Conservation (phyloP, 164 flowering plant genomes). For the Vitis vinifera region DNA sequence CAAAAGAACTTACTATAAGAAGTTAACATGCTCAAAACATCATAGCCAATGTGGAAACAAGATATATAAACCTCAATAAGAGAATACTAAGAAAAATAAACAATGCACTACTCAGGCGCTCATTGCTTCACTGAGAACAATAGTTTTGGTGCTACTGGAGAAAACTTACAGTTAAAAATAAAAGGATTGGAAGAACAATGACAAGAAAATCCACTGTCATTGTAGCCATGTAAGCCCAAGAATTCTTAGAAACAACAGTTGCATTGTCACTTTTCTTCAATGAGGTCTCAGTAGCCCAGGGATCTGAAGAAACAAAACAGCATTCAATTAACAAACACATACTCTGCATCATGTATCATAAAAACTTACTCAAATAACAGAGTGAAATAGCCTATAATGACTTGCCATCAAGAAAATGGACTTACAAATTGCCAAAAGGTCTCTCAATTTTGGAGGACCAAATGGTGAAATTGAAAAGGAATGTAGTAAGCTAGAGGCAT, state of each 20-base stretch:
- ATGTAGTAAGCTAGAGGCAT: too few species aligned
- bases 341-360: background rate
- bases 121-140: background rate
- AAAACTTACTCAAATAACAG: background rate
- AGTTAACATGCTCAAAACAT: background rate
- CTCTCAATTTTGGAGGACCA: too few species aligned
- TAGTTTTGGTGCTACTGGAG: background rate
- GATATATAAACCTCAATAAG: background rate
- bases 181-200: slow-evolving; percentile 54
- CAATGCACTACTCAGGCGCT: too few species aligned
- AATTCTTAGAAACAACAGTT: slow-evolving; percentile 20
- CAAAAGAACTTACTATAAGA: background rate
- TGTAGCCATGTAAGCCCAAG: slow-evolving; percentile 34
- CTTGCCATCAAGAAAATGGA: background rate
- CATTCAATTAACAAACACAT: background rate
- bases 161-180: slow-evolving; percentile 70
- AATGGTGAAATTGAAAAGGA: too few species aligned
- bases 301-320: slow-evolving; percentile 19
- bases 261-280: slow-evolving; percentile 48
- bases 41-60: background rate
- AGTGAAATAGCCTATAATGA: background rate
- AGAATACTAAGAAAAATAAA: background rate
- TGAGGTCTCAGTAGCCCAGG: slow-evolving; percentile 12
- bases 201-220: slow-evolving; percentile 48
- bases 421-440: too few species aligned